A percentile compares a stretch with the other conserved stretches of the same genome.
Evolutionary conservation across 352 stramenopile genomes (phyloP).

Genomic region (Thalassiosira exigua): DNA sequence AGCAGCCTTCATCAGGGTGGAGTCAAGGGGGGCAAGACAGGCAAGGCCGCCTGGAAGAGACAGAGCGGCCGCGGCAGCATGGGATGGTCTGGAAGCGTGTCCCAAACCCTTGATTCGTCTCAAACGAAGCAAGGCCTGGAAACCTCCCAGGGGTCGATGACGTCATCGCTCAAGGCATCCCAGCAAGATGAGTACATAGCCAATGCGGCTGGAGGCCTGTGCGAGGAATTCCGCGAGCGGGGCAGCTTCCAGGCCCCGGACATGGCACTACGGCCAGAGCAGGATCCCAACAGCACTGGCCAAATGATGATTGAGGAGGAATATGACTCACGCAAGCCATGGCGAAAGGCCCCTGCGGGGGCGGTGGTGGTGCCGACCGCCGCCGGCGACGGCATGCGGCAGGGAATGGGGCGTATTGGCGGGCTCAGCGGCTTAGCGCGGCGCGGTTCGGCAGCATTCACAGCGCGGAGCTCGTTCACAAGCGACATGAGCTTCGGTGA

Average conservation of each 20-base stretch:
- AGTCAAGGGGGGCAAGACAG: too few relatives aligned
- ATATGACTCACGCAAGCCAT: constrained; percentile 38
- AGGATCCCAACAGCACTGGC: too few relatives aligned
- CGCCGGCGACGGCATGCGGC: background rate
- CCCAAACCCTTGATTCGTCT: too few relatives aligned
- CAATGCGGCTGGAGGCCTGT: background rate
- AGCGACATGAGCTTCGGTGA: background rate
- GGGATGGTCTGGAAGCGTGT: too few relatives aligned
- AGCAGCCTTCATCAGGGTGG: too few relatives aligned
- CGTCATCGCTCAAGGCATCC: background rate
- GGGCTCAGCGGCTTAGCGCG: background rate
- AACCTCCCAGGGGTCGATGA: background rate
- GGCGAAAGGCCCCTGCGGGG: constrained; percentile 26
- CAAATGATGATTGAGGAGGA: constrained; percentile 50
- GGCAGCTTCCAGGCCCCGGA: background rate
- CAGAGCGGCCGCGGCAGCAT: too few relatives aligned
- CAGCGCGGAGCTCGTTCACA: background rate
- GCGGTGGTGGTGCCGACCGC: background rate
- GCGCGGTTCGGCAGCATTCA: background rate
- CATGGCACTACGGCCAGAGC: too few relatives aligned
- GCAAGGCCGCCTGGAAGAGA: too few relatives aligned
- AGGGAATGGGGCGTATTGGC: background rate
- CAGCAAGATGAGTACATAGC: background rate
- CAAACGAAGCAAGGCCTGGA: too few relatives aligned
- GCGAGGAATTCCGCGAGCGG: background rate